Conservation (phyloP, 306 rosid genomes). For the Senna siamea region DNA sequence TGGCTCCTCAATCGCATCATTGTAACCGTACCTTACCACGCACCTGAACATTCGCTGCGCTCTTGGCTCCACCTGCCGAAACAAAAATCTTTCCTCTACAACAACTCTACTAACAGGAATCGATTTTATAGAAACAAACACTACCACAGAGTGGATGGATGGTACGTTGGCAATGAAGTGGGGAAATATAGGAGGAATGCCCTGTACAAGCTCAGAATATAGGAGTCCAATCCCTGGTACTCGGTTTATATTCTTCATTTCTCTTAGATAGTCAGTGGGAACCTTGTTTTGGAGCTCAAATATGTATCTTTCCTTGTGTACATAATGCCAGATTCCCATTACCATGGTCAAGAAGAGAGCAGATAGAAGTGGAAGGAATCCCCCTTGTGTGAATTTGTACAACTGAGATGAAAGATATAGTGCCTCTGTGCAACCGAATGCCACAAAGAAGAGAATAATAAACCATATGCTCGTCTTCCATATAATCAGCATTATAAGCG, state of each 20-base stretch:
- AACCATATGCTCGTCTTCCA: slow-evolving; percentile 77
- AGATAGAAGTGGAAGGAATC: slow-evolving; percentile 65
- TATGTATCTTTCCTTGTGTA: slow-evolving; percentile 66
- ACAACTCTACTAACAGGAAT: slow-evolving; percentile 66
- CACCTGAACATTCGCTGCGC: slow-evolving; percentile 70
- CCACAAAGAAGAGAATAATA: slow-evolving; percentile 51
- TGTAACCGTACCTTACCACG: slow-evolving; percentile 84
- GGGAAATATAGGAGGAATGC: slow-evolving; percentile 80
- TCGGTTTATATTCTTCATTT: slow-evolving; percentile 49
- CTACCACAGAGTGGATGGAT: slow-evolving; percentile 69
- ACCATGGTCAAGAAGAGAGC: slow-evolving; percentile 50
- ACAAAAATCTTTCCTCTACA: slow-evolving; percentile 67
- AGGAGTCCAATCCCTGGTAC: slow-evolving; percentile 75
- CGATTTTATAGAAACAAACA: slow-evolving; percentile 72
- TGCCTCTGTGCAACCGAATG: slow-evolving; percentile 51
- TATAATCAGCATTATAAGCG: slow-evolving; percentile 70
- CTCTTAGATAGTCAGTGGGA: slow-evolving; percentile 55
- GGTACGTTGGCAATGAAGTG: slow-evolving; percentile 66
- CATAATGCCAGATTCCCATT: slow-evolving; percentile 84
- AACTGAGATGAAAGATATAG: slow-evolving; percentile 59
- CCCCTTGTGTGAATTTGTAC: slow-evolving; percentile 72
- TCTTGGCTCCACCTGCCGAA: slow-evolving; percentile 66
- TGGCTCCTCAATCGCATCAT: slow-evolving; percentile 51
- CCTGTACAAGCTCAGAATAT: slow-evolving; percentile 81
- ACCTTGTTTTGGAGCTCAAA: slow-evolving; percentile 73